Base-by-base conservation (phyloP, 1,284 basidiomycete species). In the Marasmius oreades region DNA sequence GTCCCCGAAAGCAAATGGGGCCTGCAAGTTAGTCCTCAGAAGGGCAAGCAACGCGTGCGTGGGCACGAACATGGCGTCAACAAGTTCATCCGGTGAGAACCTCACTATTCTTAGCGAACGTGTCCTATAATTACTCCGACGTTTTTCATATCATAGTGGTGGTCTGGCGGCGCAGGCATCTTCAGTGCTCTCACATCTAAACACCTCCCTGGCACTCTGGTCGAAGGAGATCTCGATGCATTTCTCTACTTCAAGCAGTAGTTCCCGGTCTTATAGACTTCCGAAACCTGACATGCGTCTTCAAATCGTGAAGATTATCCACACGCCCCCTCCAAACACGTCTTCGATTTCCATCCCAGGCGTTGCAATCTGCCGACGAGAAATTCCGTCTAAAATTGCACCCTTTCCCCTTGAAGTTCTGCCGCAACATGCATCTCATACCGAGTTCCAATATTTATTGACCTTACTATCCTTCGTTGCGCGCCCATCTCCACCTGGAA, bases 401-500 rank as follows among this genome's bases (percentile, higher is more conserved):
- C 47, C 47, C 5, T 50, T 50, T 33, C 47, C 47, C n/a, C 47
- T 50, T n/a, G 47, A 50, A 50, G 33, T 12, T 16, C 47, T 16
- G 12, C 33, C 47, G 10, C 47, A 50, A 26, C 47, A 31, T 20
- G 47, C 24, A 7, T 18, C n/a, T 31, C 24, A 31, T 26, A 33
- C 14, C 24, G 47, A 50, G 20, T 26, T 33, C 14, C 24, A 33
- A 16, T 33, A 50, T 50, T 2, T 50, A n/a, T 16, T 50, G 14
- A 33, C 47, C 18, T 16, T 50, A n/a, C 47, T 50, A 16, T 31
- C 47, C 10, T 18, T 33, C 28, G 24, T 26, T 28, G 47, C 26
- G 16, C 39, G 16, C n/a, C 39, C 39, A 42, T 42, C 39, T 42
- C 39, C 28, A 10, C 10, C 39, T 16, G 39, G 39, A 42, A 42